Evolutionary conservation across 73 alveolate genomes (phyloP).

Genomic region (Symbiodinium pilosum): DNA sequence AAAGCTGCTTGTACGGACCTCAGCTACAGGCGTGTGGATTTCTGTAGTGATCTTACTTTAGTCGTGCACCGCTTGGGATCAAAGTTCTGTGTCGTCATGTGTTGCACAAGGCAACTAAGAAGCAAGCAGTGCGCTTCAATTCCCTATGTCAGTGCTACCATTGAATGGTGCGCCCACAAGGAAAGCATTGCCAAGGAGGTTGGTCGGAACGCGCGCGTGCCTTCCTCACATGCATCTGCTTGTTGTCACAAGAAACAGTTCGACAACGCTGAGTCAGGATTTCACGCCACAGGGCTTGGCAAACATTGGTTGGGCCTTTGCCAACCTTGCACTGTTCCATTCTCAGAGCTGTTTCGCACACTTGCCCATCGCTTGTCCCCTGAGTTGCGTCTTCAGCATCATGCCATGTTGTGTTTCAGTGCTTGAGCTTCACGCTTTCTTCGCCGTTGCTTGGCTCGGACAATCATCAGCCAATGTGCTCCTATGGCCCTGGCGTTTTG

Average conservation of each 20-base stretch:
- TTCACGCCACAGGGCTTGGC: slow-evolving; percentile 93
- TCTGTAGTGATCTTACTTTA: background rate
- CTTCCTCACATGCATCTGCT: background rate
- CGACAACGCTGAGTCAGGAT: slow-evolving; percentile 43
- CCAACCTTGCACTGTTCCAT: slow-evolving; percentile 28
- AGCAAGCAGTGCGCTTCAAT: too few species aligned
- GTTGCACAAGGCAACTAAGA: too few species aligned
- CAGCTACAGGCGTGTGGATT: background rate
- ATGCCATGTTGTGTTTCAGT: background rate
- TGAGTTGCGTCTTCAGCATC: too few species aligned
- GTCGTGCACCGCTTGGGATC: background rate
- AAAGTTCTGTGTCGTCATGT: background rate
- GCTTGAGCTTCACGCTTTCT: too few species aligned
- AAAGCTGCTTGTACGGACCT: background rate
- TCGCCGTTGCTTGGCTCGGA: too few species aligned
- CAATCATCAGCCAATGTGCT: too few species aligned
- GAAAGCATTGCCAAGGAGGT: slow-evolving; percentile 75
- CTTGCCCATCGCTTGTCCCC: too few species aligned
- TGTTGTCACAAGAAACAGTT: background rate
- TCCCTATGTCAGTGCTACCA: too few species aligned
- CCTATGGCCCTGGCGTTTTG: too few species aligned
- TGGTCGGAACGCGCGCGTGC: slow-evolving; percentile 24
- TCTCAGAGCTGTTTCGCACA: too few species aligned
- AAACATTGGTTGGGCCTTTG: slow-evolving; percentile 93
- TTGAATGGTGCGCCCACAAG: background rate